A percentile compares a stretch with the other conserved stretches of the same genome.
These are phyloP conservation scores for Neurospora sublineolata DNA, from an alignment of 495 filamentous ascomycete genomes.

Conservation along the genomic window DNA sequence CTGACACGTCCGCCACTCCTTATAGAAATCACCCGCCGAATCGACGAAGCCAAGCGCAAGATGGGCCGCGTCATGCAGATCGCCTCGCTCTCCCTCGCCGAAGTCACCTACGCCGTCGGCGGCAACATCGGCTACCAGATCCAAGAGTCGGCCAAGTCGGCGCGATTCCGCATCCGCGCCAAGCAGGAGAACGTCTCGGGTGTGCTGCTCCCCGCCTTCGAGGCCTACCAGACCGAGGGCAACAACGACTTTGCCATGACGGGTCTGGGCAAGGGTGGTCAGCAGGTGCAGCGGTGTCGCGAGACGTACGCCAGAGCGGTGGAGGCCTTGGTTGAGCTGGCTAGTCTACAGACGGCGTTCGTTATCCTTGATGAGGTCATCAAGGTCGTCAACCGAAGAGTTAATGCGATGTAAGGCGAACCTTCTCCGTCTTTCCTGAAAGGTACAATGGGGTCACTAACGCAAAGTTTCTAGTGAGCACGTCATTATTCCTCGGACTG, in stretches of 20 bases:
- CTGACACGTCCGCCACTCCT: conserved; percentile 1
- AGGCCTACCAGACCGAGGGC: conserved; percentile 74
- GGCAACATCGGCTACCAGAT: conserved; percentile 95
- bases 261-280: conserved; percentile 90
- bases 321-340: conserved; percentile 91
- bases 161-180: conserved; percentile 81
- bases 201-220: conserved; percentile 85
- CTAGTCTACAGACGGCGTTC: conserved; percentile 95
- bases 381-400: conserved; percentile 96
- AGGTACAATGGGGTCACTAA: background rate
- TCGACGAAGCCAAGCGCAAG: conserved; percentile 98
- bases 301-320: conserved; percentile 97
- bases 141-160: conserved; percentile 86
- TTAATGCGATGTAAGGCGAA: conserved; percentile 74
- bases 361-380: conserved; percentile 98
- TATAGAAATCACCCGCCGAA: conserved; percentile 84
- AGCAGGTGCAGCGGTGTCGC: conserved; percentile 87
- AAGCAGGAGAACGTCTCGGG: conserved; percentile 98
- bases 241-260: conserved; percentile 95
- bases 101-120: conserved; percentile 95
- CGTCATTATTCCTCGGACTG: conserved; percentile 94
- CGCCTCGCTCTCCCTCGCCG: conserved; percentile 91
- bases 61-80: conserved; percentile 99
- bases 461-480: conserved; percentile 48
- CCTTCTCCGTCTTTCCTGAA: background rate